These are phyloP conservation scores for Umbelopsis sp. DNA, from an alignment of 371 early-diverging fungal species.

Conservation along the genomic window DNA sequence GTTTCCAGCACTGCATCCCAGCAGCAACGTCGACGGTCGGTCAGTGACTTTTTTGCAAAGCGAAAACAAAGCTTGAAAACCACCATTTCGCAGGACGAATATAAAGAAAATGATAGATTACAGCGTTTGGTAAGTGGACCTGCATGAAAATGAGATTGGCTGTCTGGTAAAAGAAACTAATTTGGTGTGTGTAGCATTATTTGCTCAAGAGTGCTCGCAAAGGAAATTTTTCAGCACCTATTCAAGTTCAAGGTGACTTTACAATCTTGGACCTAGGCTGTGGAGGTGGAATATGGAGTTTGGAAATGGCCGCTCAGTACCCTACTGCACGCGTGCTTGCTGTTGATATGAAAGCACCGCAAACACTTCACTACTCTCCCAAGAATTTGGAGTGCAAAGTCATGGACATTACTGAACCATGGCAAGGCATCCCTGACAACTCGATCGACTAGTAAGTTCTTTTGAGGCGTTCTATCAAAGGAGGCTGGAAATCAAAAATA, in stretches of 20 bases:
- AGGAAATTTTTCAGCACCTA: slow-evolving; percentile 40
- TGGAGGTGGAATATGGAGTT: slow-evolving; percentile 60
- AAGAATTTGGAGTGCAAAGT: slow-evolving; percentile 38
- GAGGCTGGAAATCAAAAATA: too few species aligned
- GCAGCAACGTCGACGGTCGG: slow-evolving; percentile 32
- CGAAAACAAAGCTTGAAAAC: slow-evolving; percentile 41
- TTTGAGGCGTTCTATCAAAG: background rate
- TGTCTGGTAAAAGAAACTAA: too few species aligned
- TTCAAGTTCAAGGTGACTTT: slow-evolving; percentile 33
- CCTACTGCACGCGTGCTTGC: slow-evolving; percentile 52
- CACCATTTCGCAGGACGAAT: slow-evolving; percentile 34
- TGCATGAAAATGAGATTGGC: background rate
- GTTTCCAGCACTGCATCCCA: background rate
- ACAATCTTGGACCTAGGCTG: slow-evolving; percentile 58
- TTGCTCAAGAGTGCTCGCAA: slow-evolving; percentile 49
- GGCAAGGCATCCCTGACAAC: slow-evolving; percentile 37
- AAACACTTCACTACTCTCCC: slow-evolving; percentile 34
- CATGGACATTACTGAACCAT: slow-evolving; percentile 38
- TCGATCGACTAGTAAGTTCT: slow-evolving; percentile 45
- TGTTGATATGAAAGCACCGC: slow-evolving; percentile 55
- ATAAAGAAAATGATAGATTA: slow-evolving; percentile 45
- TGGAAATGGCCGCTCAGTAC: slow-evolving; percentile 62
- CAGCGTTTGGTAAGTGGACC: slow-evolving; percentile 41
- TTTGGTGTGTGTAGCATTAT: slow-evolving; percentile 36
- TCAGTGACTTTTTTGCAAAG: slow-evolving; percentile 49